Base-by-base conservation (phyloP, 2,329 filamentous ascomycete genomes). In the Bipolaris sorokiniana region DNA sequence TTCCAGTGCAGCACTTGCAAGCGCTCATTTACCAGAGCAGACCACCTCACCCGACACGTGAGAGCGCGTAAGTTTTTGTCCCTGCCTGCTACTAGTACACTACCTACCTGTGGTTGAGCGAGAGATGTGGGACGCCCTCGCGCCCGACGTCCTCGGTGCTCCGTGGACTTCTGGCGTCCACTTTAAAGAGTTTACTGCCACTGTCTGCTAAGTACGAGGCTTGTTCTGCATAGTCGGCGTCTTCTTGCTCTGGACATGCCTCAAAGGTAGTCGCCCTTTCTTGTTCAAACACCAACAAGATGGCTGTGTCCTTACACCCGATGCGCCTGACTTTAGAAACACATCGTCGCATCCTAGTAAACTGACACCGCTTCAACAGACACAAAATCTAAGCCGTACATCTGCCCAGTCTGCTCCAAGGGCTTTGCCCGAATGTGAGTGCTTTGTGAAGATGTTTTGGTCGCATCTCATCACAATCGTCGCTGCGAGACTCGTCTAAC, bases 1-100 rank as follows among this genome's bases (percentile, higher is more conserved):
- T 83, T 82, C 64, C 80, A 81, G 64, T 84, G 82, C 63, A 80
- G 80, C 58, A 80, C 80, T 50, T 85, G 83, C 68, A 78, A 79
- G 57, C 82, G 80, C 48, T 80, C 76, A 51, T 85, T 84, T 68
- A 80, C 79, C 10, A 77, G 83, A 26, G 77, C 81, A 4, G 82
- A 85, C 66, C 82, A 84, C 69, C 74, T 85, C 22, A 80, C 78
- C 50, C 79, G 82, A 45, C 82, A 84, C 72, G 81, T 83, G 40
- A 79, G 82, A 61, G 81, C 82, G 59, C 82, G 77, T 79, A 64
- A 54, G 71, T 68, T 67, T 45, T 38, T 33, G 42, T 47, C 40
- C 47, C 49, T 11, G 16, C 20, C 5, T 22, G 7, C 20, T 9
- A 16, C 16, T 10, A 26, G 7, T 7, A 18, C n/a, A n/a, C n/a